Evolutionary conservation across 2,329 filamentous ascomycete genomes (phyloP).

Genomic region (Pseudogymnoascus sp.): DNA sequence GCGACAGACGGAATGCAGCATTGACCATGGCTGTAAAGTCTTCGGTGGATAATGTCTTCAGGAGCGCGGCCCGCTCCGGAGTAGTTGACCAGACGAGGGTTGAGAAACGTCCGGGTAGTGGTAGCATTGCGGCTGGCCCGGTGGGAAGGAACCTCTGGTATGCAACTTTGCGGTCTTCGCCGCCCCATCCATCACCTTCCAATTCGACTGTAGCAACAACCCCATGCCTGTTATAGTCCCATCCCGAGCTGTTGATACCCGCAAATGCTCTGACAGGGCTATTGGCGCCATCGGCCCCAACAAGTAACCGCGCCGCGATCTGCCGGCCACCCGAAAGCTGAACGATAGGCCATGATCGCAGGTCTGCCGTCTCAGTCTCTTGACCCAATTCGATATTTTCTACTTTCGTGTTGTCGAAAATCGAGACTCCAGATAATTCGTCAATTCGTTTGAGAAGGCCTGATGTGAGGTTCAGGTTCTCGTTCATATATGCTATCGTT

Average conservation of each 20-base stretch:
- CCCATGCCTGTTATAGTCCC: conserved; percentile 88
- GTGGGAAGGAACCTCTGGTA: conserved; percentile 94
- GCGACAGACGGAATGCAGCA: conserved; percentile 75
- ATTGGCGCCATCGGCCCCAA: conserved; percentile 92
- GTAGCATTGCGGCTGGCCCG: conserved; percentile 84
- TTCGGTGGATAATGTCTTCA: conserved; percentile 64
- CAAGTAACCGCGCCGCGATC: conserved; percentile 72
- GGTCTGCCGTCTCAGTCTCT: conserved; percentile 59
- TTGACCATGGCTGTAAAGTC: conserved; percentile 88
- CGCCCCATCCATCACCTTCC: conserved; percentile 49
- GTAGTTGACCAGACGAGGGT: conserved; percentile 95
- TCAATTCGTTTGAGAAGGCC: conserved; percentile 65
- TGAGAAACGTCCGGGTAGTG: conserved; percentile 72
- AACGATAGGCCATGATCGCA: conserved; percentile 82
- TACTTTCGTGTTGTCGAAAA: conserved; percentile 72
- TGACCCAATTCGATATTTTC: conserved; percentile 70
- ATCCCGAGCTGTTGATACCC: conserved; percentile 74
- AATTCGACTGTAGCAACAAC: conserved; percentile 82
- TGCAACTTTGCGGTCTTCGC: conserved; percentile 58
- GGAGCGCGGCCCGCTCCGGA: conserved; percentile 63
- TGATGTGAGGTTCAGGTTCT: conserved; percentile 82
- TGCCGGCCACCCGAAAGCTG: conserved; percentile 55
- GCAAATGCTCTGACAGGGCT: conserved; percentile 88
- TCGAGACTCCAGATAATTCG: conserved; percentile 57
- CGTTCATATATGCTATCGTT: conserved; percentile 90